A percentile compares a stretch with the other conserved stretches of the same genome.
Evolutionary conservation across 768 basidiomycete species (phyloP).

Genomic region (Lactifluus echinatus): DNA sequence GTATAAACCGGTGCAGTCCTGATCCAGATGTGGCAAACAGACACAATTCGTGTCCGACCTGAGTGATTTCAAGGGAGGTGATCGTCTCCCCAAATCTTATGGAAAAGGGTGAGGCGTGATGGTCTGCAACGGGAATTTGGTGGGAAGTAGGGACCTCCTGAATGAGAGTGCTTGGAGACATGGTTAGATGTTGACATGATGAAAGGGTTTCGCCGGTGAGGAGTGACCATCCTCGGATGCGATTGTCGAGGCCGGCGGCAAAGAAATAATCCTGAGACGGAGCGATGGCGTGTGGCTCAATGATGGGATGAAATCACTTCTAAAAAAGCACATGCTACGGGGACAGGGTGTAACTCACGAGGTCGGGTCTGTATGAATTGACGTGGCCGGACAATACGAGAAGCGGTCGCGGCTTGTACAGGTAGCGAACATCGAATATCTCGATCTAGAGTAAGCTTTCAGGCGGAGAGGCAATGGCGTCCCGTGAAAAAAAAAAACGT

Average conservation of each 20-base stretch:
- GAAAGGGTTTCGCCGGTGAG: constrained; percentile 39
- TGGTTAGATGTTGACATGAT: constrained; percentile 1
- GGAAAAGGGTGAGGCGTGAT: constrained; percentile 1
- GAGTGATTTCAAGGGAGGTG: constrained; percentile 14
- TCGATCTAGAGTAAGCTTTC: constrained; percentile 36
- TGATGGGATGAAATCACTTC: background rate
- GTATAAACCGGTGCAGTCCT: constrained; percentile 11
- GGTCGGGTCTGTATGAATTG: constrained; percentile 42
- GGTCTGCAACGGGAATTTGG: background rate
- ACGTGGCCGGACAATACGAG: constrained; percentile 45
- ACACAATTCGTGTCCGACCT: constrained; percentile 11
- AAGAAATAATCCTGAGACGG: constrained; percentile 51
- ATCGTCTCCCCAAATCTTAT: constrained; percentile 8
- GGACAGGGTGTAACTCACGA: constrained; percentile 34
- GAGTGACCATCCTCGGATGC: constrained; percentile 63
- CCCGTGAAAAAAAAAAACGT: constrained; percentile 21
- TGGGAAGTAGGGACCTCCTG: background rate
- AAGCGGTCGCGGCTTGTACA: constrained; percentile 35
- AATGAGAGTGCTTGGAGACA: constrained; percentile 21
- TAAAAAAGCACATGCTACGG: background rate
- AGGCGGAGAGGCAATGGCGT: background rate
- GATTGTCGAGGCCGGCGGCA: constrained; percentile 57
- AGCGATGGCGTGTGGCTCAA: constrained; percentile 55
- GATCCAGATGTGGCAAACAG: constrained; percentile 18
- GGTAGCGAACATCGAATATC: constrained; percentile 55